Evolutionary conservation across 768 basidiomycete species (phyloP).

Genomic region (Dioszegia hungarica): DNA sequence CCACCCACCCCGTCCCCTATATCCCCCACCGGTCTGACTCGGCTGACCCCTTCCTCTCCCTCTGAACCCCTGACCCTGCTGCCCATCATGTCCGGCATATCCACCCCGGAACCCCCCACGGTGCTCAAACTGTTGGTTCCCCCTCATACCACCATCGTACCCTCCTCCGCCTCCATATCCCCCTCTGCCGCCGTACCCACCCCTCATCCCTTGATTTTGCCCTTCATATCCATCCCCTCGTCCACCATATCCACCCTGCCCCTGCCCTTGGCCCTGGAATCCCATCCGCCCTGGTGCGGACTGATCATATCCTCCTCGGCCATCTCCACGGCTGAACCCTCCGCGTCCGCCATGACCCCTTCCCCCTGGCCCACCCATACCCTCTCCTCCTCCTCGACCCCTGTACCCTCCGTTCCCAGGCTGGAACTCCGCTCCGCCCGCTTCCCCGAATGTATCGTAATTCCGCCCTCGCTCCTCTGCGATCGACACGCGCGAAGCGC

Average conservation of each 20-base stretch:
- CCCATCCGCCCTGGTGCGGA: too few relatives aligned
- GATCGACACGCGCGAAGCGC: slow-evolving; percentile 17
- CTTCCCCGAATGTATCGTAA: slow-evolving; percentile 43
- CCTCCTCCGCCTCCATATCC: slow-evolving; percentile 8
- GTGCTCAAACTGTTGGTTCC: too few relatives aligned
- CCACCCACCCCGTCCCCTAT: too few relatives aligned
- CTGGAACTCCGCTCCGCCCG: slow-evolving; percentile 16
- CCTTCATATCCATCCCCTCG: slow-evolving; percentile 19
- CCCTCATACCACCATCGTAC: slow-evolving; percentile 6
- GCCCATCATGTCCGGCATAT: neutral
- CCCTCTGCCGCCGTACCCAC: slow-evolving; percentile 4
- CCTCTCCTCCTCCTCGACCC: slow-evolving; percentile 9
- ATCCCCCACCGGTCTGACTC: too few relatives aligned
- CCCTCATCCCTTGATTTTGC: neutral
- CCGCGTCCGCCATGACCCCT: slow-evolving; percentile 4
- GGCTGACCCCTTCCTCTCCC: neutral
- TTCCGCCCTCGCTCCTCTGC: slow-evolving; percentile 39
- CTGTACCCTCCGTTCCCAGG: slow-evolving; percentile 3
- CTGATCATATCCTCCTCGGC: slow-evolving; percentile 14
- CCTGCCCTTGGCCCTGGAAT: neutral
- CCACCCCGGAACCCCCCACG: too few relatives aligned
- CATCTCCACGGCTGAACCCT: neutral
- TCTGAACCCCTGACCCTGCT: neutral
- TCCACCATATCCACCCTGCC: slow-evolving; percentile 8
- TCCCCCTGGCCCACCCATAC: slow-evolving; percentile 4